Base-by-base conservation (phyloP, 495 filamentous ascomycete genomes). In the Thozetella sp. region DNA sequence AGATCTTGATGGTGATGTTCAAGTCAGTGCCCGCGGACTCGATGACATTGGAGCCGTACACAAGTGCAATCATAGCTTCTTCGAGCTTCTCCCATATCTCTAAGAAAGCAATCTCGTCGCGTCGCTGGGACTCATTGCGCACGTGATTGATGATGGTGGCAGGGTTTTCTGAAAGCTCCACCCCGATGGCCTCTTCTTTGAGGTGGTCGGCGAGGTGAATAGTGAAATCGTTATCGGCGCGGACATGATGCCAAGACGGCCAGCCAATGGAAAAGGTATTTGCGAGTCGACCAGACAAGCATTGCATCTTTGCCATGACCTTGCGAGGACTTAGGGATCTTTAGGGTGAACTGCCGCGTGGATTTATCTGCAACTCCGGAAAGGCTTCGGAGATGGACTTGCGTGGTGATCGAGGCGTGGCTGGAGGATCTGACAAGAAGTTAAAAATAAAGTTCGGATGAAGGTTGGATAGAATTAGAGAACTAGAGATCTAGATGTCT, bases 21-120 rank as follows among this genome's bases (percentile, higher is more conserved):
- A 62, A 58, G 34, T 58, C 56, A 26, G 40, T 63, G 2, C 68
- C 68, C 19, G 58, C 58, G 3, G 63, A 48, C 55, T 72, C 67
- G 26, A 74, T 72, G 27, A 56, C 58, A 45, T 72, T 72, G 1
- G 69, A 72, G 22, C 65, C 66, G 37, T 71, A 65, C n/a, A 74
- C 55, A 15, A 69, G 17, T 13, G 54, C 22, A 13, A 61, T 23
- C 1, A 67, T n/a, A 19, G 34, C 25, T 6, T 63, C 45, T 57
- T 63, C 60, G 45, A 65, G 43, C 6, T 23, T 46, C 19, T 50
- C 45, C 56, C 56, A 34, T 12, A 58, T 22, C 25, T 58, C 43
- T 6, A 30, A 37, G 53, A 55, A 55, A 17, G 24, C 20, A 26
- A 25, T 25, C 12, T 26, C 23, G 13, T 25, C 51, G n/a, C 19